Evolutionary conservation across 495 filamentous ascomycete species (phyloP).

Genomic region (Penicillium psychrofluorescens): DNA sequence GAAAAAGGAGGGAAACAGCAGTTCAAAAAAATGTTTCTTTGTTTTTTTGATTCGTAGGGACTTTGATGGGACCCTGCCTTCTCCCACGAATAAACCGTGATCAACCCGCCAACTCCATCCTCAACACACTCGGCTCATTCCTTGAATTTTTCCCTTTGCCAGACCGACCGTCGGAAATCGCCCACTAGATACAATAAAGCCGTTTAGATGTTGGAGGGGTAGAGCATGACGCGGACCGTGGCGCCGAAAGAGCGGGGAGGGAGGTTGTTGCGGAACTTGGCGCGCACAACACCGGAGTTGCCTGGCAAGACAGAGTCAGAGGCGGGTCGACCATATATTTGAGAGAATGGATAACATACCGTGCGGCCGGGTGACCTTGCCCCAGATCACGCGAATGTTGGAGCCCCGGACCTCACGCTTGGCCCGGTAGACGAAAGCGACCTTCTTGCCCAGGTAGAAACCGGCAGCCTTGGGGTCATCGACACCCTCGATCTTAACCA

Average conservation of each 20-base stretch:
- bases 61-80: conserved; percentile 31
- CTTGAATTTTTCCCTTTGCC: conserved; percentile 33
- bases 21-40: conserved; percentile 18
- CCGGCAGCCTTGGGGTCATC: conserved; percentile 77
- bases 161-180: conserved; percentile 36
- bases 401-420: conserved; percentile 87
- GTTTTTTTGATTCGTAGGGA: conserved; percentile 40
- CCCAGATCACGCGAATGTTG: conserved; percentile 99
- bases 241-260: conserved; percentile 94
- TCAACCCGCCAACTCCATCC: conserved; percentile 40
- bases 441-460: conserved; percentile 92
- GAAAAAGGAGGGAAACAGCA: conserved; percentile 20
- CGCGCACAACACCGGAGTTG: conserved; percentile 93
- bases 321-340: neutral
- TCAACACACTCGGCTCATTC: conserved; percentile 36
- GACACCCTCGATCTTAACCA: conserved; percentile 97
- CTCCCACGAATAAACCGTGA: conserved; percentile 26
- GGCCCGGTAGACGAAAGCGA: conserved; percentile 95
- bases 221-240: conserved; percentile 96
- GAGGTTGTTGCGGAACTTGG: conserved; percentile 91
- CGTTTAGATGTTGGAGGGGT: conserved; percentile 65
- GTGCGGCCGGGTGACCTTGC: conserved; percentile 92
- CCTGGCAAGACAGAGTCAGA: conserved; percentile 43
- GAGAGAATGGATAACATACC: conserved; percentile 48
- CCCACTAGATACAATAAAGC: conserved; percentile 33